Evolutionary conservation across 2,329 filamentous ascomycete genomes (phyloP).

Genomic region (Ophidiomyces ophidiicola): DNA sequence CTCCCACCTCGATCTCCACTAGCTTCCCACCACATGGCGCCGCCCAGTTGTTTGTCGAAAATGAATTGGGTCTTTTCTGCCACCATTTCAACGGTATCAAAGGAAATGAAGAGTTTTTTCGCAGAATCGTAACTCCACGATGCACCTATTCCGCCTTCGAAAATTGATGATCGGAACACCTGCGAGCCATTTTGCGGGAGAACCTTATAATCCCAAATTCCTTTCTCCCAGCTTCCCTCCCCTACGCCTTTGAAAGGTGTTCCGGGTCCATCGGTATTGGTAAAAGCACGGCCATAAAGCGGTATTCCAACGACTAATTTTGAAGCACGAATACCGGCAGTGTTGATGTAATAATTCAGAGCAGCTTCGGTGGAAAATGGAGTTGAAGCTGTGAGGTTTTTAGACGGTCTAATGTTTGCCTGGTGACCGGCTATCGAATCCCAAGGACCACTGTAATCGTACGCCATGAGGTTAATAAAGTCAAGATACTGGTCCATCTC

Average conservation of each 20-base stretch:
- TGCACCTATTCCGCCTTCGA: conserved; percentile 42
- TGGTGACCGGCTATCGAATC: conserved; percentile 62
- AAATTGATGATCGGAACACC: conserved; percentile 47
- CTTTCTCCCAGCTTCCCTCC: conserved; percentile 66
- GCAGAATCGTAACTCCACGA: conserved; percentile 63
- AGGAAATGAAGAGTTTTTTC: conserved; percentile 59
- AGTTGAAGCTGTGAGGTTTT: conserved; percentile 50
- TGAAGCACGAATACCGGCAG: conserved; percentile 45
- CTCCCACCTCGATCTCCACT: conserved; percentile 59
- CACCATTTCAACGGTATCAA: conserved; percentile 51
- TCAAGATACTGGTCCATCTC: conserved; percentile 39
- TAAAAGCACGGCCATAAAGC: conserved; percentile 81
- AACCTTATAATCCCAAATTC: conserved; percentile 79
- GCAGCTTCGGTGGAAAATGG: conserved; percentile 66
- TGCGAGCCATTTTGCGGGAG: conserved; percentile 57
- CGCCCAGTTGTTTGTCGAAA: conserved; percentile 54
- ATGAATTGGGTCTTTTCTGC: conserved; percentile 61
- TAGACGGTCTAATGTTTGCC: conserved; percentile 59
- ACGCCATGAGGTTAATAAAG: conserved; percentile 59
- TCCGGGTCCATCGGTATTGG: conserved; percentile 65
- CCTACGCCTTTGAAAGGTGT: conserved; percentile 56
- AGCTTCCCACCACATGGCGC: conserved; percentile 96
- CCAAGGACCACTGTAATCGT: conserved; percentile 79
- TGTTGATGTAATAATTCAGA: conserved; percentile 55
- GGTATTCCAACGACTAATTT: conserved; percentile 93